A percentile compares a stretch with the other conserved stretches of the same genome.
Conservation (phyloP, 2,329 filamentous ascomycete genomes). For the Xylariaceae sp. region DNA sequence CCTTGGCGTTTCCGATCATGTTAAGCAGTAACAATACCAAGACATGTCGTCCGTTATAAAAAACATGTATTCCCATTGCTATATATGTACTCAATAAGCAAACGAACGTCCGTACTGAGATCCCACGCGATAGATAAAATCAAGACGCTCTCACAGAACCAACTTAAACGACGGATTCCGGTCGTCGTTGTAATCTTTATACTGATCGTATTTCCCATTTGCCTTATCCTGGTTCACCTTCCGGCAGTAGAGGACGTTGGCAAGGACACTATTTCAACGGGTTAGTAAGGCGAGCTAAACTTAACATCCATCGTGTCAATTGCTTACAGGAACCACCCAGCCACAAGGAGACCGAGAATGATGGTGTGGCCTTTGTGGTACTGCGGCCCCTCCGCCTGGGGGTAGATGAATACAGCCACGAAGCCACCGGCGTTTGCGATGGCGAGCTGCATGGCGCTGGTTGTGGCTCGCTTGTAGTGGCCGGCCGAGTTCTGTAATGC, state of each 20-base stretch:
- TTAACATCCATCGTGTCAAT: background rate
- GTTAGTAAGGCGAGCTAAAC: slow-evolving; percentile 15
- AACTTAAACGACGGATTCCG: slow-evolving; percentile 59
- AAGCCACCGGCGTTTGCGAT: slow-evolving; percentile 66
- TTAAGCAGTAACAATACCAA: too few relatives aligned
- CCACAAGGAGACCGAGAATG: slow-evolving; percentile 55
- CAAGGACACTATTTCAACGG: slow-evolving; percentile 44
- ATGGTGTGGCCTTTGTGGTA: slow-evolving; percentile 60
- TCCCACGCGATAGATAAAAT: too few relatives aligned
- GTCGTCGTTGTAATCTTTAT: slow-evolving; percentile 56
- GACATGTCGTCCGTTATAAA: too few relatives aligned
- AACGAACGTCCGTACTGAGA: too few relatives aligned
- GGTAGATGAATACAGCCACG: slow-evolving; percentile 61
- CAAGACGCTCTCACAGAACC: slow-evolving; percentile 43
- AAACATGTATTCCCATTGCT: too few relatives aligned
- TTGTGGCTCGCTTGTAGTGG: slow-evolving; percentile 67
- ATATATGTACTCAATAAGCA: too few relatives aligned
- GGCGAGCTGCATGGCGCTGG: slow-evolving; percentile 59
- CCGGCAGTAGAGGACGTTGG: slow-evolving; percentile 58
- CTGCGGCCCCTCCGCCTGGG: slow-evolving; percentile 49
- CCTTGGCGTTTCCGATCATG: too few relatives aligned
- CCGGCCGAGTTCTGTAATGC: slow-evolving; percentile 52
- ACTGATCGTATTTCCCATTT: slow-evolving; percentile 55
- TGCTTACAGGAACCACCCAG: slow-evolving; percentile 61
- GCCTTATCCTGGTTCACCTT: slow-evolving; percentile 62